phyloP scores from a whole-genome alignment of 768 basidiomycete species.

The Agrocybe chaxingu region DNA sequence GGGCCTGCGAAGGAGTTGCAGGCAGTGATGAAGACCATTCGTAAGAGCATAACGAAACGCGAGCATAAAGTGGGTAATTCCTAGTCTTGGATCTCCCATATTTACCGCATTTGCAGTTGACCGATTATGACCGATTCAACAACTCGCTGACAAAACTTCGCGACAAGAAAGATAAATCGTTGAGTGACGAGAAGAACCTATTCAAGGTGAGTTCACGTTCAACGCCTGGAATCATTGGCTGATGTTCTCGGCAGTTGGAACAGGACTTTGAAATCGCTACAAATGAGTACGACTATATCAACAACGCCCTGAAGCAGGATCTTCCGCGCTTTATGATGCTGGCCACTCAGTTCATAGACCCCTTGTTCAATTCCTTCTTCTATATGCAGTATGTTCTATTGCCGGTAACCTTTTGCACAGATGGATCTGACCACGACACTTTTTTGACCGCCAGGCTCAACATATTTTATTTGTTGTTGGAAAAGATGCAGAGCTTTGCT shows the following conservation, averaged over 20 bases:
- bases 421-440: not conserved
- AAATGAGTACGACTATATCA: constrained; percentile 92
- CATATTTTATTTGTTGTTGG: constrained; percentile 90
- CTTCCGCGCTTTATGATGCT: constrained; percentile 91
- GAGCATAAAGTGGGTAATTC: constrained; percentile 81
- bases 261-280: constrained; percentile 94
- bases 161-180: constrained; percentile 97
- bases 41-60: constrained; percentile 94
- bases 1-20: constrained; percentile 90
- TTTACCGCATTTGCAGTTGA: constrained; percentile 43
- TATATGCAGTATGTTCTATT: constrained; percentile 88
- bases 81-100: constrained; percentile 3
- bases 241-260: constrained; percentile 61
- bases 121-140: constrained; percentile 95
- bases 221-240: not conserved
- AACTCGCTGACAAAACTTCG: constrained; percentile 92
- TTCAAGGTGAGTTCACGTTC: constrained; percentile 67
- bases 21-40: constrained; percentile 78
- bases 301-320: constrained; percentile 85
- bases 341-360: constrained; percentile 88
- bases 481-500: constrained; percentile 88
- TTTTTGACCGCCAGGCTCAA: constrained; percentile 58
- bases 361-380: constrained; percentile 97
- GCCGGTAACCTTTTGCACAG: not conserved
- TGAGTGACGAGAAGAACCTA: constrained; percentile 94